phyloP scores from a whole-genome alignment of 1,284 basidiomycete species.

The Ustilago hordei region DNA sequence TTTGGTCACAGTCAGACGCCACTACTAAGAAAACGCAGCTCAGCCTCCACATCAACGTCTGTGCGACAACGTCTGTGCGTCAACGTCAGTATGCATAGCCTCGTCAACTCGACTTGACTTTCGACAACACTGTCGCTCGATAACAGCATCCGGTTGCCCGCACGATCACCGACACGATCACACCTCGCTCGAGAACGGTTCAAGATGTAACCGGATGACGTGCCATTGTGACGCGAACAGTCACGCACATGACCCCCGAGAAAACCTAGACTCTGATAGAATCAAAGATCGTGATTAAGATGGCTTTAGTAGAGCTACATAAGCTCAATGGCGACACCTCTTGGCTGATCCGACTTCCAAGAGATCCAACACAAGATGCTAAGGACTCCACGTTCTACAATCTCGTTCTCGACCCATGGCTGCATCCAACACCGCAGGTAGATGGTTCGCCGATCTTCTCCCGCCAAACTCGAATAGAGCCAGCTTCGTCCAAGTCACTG shows the following conservation, averaged over 20 bases:
- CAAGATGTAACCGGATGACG: slow-evolving; percentile 6
- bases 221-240: neutral
- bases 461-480: slow-evolving; percentile 36
- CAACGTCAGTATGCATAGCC: slow-evolving; percentile 8
- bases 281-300: neutral
- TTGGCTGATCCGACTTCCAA: slow-evolving; percentile 40
- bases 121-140: neutral
- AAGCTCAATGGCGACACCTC: slow-evolving; percentile 52
- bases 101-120: neutral
- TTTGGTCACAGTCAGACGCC: slow-evolving; percentile 17
- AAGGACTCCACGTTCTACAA: slow-evolving; percentile 20
- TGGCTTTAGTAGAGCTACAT: slow-evolving; percentile 36
- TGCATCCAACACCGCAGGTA: slow-evolving; percentile 38
- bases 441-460: slow-evolving; percentile 40
- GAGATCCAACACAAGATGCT: neutral
- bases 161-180: neutral
- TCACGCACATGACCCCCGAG: neutral
- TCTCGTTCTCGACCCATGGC: slow-evolving; percentile 44
- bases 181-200: neutral
- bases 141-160: too few relatives aligned
- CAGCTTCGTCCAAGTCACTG: slow-evolving; percentile 33
- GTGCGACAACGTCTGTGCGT: slow-evolving; percentile 10
- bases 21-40: slow-evolving; percentile 1
- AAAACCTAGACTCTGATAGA: neutral
- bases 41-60: slow-evolving; percentile 1